Base-by-base conservation (phyloP, 2,329 filamentous ascomycete genomes). In the Chaetoscypha palmicola region DNA sequence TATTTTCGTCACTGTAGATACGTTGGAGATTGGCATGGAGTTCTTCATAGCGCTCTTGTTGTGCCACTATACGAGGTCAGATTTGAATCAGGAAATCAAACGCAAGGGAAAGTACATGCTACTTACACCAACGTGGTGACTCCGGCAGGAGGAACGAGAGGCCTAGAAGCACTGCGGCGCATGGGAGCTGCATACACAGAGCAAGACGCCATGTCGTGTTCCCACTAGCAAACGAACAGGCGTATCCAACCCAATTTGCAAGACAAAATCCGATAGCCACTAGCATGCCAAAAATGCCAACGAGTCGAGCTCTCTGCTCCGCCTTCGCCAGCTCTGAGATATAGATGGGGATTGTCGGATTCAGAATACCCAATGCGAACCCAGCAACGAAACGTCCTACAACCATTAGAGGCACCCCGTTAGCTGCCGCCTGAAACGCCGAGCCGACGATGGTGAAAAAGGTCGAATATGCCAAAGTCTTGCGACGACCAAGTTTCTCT, bases 401-500 rank as follows among this genome's bases (percentile, higher is more conserved):
- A 47, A 83, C 77, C 22, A 89, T 71, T 79, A 87, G 85, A 21
- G 68, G 71, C 42, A 82, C 76, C 58, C 77, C 74, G 54, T 79
- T 74, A 3, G 76, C 64, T 5, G 76, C 72, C 37, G 69, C 73
- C 38, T 74, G 68, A 49, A 82, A 72, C n/a, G 57, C 47, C 4
- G 53, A 56, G 1, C 61, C 60, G 21, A 61, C 37, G 11, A 53
- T 52, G 2, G 51, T 52, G 26, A 53, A 44, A 28, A 21, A 64
- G 57, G 41, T 44, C 3, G 26, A 34, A 9, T 23, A 17, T 9
- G 26, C n/a, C 8, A 44, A 26, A 5, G 62, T 66, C 52, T 59
- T 64, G 37, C 60, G 56, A 22, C 65, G 58, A 50, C 62, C 62
- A 37, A 64, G 60, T 12, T 32, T 58, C 33, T 66, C 64, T 2